These are phyloP conservation scores for Kuraishia molischiana DNA, from an alignment of 805 yeast genomes.

Conservation along the genomic window DNA sequence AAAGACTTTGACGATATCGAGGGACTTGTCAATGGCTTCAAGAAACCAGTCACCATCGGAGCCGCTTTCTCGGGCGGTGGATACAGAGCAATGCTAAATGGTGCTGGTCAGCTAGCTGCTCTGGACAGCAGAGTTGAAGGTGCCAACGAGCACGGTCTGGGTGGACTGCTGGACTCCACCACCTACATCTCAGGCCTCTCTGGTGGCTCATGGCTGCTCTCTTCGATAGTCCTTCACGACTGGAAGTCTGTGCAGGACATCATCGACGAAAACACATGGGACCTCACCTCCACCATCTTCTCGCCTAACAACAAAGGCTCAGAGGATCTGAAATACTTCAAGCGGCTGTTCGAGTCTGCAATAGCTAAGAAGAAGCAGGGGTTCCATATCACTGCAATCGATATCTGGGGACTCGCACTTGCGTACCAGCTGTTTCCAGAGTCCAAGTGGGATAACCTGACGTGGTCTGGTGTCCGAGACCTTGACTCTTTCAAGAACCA, in stretches of 20 bases:
- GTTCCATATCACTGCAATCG: conserved; percentile 48
- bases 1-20: not conserved
- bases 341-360: conserved; percentile 35
- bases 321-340: conserved; percentile 4
- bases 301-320: not conserved
- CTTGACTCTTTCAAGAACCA: not conserved
- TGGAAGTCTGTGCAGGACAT: conserved; percentile 65
- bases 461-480: conserved; percentile 26
- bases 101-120: conserved; percentile 79
- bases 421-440: conserved; percentile 49
- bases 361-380: conserved; percentile 41
- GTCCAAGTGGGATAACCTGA: conserved; percentile 5
- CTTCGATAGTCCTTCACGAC: conserved; percentile 57
- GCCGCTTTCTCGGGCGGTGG: conserved; percentile 80
- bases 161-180: conserved; percentile 63
- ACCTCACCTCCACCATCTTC: not conserved
- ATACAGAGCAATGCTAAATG: conserved; percentile 77
- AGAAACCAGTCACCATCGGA: conserved; percentile 18
- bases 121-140: conserved; percentile 62
- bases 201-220: conserved; percentile 80
- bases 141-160: conserved; percentile 43
- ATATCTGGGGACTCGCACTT: conserved; percentile 58
- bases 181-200: conserved; percentile 70
- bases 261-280: conserved; percentile 46
- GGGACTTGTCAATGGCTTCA: not conserved